phyloP scores from a whole-genome alignment of 176 grass and related monocot genomes.

The sorghum (Sorghum bicolor) region Sorghum_bicolor_NCBIv3 NC_012870.2:18905501-18906000 shows the following conservation, averaged over 20 bases:
- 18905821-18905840: slow-evolving; percentile 65
- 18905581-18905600: slow-evolving; percentile 67
- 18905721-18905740: slow-evolving; percentile 63
- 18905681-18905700: slow-evolving; percentile 45
- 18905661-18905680: slow-evolving; percentile 59
- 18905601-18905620: slow-evolving; percentile 69
- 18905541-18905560: slow-evolving; percentile 79
- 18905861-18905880: slow-evolving; percentile 52
- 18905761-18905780: slow-evolving; percentile 60
- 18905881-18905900: slow-evolving; percentile 62
- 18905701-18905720: slow-evolving; percentile 54
- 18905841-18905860: slow-evolving; percentile 60
- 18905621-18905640: slow-evolving; percentile 61
- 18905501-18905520: slow-evolving; percentile 41
- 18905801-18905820: slow-evolving; percentile 70
- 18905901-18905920: slow-evolving; percentile 78
- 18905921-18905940: slow-evolving; percentile 66
- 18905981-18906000: slow-evolving; percentile 58
- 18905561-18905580: slow-evolving; percentile 65
- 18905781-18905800: slow-evolving; percentile 62
- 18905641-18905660: slow-evolving; percentile 68
- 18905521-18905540: slow-evolving; percentile 54
- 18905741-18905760: slow-evolving; percentile 69
- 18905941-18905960: slow-evolving; percentile 54
- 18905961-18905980: slow-evolving; percentile 83